Evolutionary conservation across 2,329 filamentous ascomycete genomes (phyloP).

Genomic region (Cytospora paraplurivora): DNA sequence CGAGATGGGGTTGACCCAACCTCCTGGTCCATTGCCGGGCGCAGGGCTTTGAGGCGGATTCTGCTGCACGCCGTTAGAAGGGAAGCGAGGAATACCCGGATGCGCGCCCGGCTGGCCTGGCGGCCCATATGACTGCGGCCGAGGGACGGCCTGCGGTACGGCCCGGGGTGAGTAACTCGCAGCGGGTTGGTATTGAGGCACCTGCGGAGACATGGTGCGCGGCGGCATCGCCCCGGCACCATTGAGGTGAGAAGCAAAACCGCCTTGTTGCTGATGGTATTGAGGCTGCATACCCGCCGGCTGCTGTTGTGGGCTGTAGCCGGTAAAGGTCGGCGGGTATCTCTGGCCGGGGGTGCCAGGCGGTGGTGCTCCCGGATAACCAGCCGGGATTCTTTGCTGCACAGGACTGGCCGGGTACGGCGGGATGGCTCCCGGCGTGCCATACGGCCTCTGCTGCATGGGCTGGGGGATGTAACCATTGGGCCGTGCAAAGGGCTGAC

Average conservation of each 20-base stretch:
- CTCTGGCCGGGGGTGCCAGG: slow-evolving; percentile 47
- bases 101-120: slow-evolving; percentile 26
- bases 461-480: slow-evolving; percentile 51
- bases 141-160: slow-evolving; percentile 33
- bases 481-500: slow-evolving; percentile 53
- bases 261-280: slow-evolving; percentile 38
- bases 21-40: slow-evolving; percentile 5
- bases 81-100: slow-evolving; percentile 24
- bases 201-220: slow-evolving; percentile 49
- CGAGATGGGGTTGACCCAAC: slow-evolving; percentile 25
- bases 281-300: slow-evolving; percentile 30
- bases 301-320: slow-evolving; percentile 34
- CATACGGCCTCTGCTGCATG: slow-evolving; percentile 54
- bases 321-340: slow-evolving; percentile 37
- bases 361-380: slow-evolving; percentile 44
- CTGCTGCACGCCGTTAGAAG: slow-evolving; percentile 25
- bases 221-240: slow-evolving; percentile 44
- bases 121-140: slow-evolving; percentile 23
- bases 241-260: slow-evolving; percentile 46
- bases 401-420: slow-evolving; percentile 47
- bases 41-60: slow-evolving; percentile 19
- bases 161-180: slow-evolving; percentile 44
- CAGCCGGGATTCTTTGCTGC: slow-evolving; percentile 47
- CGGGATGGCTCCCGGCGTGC: slow-evolving; percentile 46
- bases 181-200: slow-evolving; percentile 37